Percentiles rank a stretch among this genome's conserved stretches.
phyloP scores from a whole-genome alignment of 1,139 yeast species.

The Candida anutae region DNA sequence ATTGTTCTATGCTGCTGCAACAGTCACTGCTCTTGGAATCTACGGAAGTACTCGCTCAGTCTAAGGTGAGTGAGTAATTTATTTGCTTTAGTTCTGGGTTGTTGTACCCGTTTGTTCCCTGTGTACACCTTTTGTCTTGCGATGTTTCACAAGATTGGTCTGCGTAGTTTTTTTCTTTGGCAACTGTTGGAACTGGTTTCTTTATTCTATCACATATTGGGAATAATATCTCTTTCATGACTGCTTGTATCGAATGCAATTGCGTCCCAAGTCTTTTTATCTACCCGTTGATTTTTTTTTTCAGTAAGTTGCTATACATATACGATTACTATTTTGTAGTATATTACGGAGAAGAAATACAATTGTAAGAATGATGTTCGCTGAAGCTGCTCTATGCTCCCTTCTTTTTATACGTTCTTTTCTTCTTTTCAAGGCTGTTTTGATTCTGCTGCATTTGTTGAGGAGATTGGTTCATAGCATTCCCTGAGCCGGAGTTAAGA shows the following conservation, averaged over 20 bases:
- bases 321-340: no score
- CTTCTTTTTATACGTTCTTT: conserved; percentile 8
- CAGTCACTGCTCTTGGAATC: conserved; percentile 31
- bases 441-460: conserved; percentile 5
- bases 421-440: conserved; percentile 8
- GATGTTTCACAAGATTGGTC: background rate
- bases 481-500: background rate
- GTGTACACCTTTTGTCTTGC: conserved; percentile 1
- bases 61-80: conserved; percentile 1
- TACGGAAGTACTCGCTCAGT: conserved; percentile 19
- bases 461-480: background rate
- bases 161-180: no score
- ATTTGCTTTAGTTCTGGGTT: background rate
- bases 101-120: background rate
- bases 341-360: no score
- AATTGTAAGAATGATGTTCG: no score
- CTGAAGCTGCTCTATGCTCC: no score
- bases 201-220: no score
- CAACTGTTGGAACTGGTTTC: no score
- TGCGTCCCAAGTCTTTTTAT: no score
- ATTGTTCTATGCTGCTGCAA: conserved; percentile 23
- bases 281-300: no score
- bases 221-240: no score
- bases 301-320: no score
- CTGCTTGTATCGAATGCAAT: no score